Percentiles rank a stretch among this genome's conserved stretches.
Evolutionary conservation across 495 filamentous ascomycete species (phyloP).

Genomic region (Aspergillus heteromorphus): DNA sequence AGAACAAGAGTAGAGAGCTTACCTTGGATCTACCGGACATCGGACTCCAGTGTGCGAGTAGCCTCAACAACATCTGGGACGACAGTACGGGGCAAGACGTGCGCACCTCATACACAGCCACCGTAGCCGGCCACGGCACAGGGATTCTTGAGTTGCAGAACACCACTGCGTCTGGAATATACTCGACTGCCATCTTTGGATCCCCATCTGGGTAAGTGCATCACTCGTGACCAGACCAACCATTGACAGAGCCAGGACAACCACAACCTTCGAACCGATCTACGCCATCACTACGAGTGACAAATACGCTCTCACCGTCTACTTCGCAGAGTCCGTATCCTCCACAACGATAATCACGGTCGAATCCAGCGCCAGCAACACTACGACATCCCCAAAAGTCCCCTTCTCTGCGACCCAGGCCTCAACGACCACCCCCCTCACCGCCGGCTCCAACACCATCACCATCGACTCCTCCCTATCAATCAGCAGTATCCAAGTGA

Average conservation of each 20-base stretch:
- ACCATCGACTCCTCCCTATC: conserved; percentile 18
- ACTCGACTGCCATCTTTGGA: conserved; percentile 18
- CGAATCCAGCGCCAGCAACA: conserved; percentile 1
- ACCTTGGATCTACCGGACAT: conserved; percentile 36
- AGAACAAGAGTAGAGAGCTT: conserved; percentile 29
- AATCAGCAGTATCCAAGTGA: conserved; percentile 22
- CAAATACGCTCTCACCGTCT: conserved; percentile 24
- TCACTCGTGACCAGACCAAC: background rate
- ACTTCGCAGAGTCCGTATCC: conserved; percentile 13
- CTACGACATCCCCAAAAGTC: conserved; percentile 5
- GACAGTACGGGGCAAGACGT: conserved; percentile 22
- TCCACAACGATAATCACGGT: conserved; percentile 6
- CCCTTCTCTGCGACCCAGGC: conserved; percentile 11
- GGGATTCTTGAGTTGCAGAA: conserved; percentile 37
- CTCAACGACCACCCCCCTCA: conserved; percentile 17
- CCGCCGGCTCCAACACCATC: conserved; percentile 30
- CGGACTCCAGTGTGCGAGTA: conserved; percentile 33
- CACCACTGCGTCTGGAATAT: conserved; percentile 24
- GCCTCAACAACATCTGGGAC: conserved; percentile 41
- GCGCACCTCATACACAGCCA: conserved; percentile 31
- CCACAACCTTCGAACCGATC: conserved; percentile 26
- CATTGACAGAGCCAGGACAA: background rate
- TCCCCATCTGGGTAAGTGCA: conserved; percentile 17
- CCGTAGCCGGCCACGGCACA: conserved; percentile 37
- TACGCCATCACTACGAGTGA: conserved; percentile 35